Base-by-base conservation (phyloP, 1,284 basidiomycete species). In the Cutaneotrichosporon sp. region DNA sequence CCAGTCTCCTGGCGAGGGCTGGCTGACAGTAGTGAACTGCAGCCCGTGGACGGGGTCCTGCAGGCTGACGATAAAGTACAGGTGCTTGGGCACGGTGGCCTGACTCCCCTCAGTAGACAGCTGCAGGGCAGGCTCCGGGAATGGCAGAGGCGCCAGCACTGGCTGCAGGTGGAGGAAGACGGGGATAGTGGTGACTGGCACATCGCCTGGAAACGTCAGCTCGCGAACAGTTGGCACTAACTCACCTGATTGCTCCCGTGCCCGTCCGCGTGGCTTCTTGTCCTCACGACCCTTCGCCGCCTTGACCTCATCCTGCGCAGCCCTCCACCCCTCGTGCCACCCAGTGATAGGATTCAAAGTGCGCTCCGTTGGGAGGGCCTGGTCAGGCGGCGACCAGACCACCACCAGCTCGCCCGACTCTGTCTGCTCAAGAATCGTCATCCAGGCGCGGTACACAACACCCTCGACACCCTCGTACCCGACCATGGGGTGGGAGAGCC, bases 151-250 rank as follows among this genome's bases (percentile, higher is more conserved):
- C 2, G 85, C 87, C 63, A 88, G 84, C 81, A 89, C 89, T 1
- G 96, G 93, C 77, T 99, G 95, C 46, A 99, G 86, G 67, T 96
- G 92, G 58, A 99, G 85, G 80, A 93, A 98, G 57, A 99, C 87
- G 60, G 94, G 89, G 50, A 94, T 92, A 65, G 90, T 91, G 5
- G 91, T 91, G 14, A 93, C 91, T 3, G 92, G 93, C 14, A 83
- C 60, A 30, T 75, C 57, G 18, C 21, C 30, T 30, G 21, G 18
- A 32, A 32, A 31, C 14, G 51, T 53, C 31, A 53, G 31, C 51
- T 34, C 30, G 30, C 16, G 2, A 34, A 6, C 9, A 6, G 14
- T 2, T 13, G 18, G 6, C 16, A 7, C 30, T 11, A 68, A 36
- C 73, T 62, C 64, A 73, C 73, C 58, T 40, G 68, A 69, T 21